Evolutionary conservation across 2,329 filamentous ascomycete genomes (phyloP), one percentile per base, ranked within the genome.

Genomic region (Aspergillus felis): DNA sequence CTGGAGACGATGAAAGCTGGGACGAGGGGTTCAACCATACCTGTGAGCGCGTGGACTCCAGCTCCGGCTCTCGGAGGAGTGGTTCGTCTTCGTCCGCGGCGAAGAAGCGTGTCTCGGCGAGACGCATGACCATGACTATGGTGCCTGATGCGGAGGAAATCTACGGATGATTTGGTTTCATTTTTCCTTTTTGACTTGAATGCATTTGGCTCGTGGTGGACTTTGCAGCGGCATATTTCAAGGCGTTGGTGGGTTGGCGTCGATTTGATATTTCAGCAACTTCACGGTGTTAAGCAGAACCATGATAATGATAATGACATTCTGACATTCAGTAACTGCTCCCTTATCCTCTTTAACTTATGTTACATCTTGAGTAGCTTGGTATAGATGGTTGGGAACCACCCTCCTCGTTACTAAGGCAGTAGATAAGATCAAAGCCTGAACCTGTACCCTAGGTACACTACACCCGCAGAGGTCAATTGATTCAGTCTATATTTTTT

Each of bases 131-230:
- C 42, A 59, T 69, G 54, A 63, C 66, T 0, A 75, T 75, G 73
- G 73, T 75, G 5, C 70, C 71, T 24, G 68, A 73, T 55, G 60
- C 68, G 10, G 73, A 75, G 9, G 71, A 74, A 41, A 63, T 75
- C 24, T 74, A 72, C 57, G 68, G 68, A 53, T 74, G 32, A 51
- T 17, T 27, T 56, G 47, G 35, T 29, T 51, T 38, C 8, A n/a
- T 48, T 53, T 55, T 12, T 38, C 32, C 48, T 38, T 51, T 24
- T 53, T 50, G 32, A 46, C 44, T 7, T 46, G 38, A 29, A 41
- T 35, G 42, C 51, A 27, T 35, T 49, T 48, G 22, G 29, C 28
- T 24, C 20, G 27, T 51, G 9, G 17, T 20, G 25, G 9, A 22
- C 27, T 47, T 51, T 28, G 17, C 9, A 35, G 28, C 28, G n/a